A percentile compares a stretch with the other conserved stretches of the same genome.
phyloP scores from a whole-genome alignment of 1,284 basidiomycete species.

The Naganishia albida region DNA sequence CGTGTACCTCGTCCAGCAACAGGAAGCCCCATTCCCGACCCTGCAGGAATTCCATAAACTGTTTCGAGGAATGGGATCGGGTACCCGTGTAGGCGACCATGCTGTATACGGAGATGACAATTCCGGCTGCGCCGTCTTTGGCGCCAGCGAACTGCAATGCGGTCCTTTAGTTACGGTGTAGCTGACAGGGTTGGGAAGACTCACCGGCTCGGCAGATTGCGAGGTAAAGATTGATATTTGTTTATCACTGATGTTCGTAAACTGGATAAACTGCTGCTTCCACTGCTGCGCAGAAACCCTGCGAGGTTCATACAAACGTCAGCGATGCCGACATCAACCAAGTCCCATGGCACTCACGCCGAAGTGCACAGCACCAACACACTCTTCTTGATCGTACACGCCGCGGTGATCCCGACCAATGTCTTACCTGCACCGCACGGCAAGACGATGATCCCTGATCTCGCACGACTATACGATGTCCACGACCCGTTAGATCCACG shows the following conservation, averaged over 20 bases:
- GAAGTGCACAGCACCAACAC: slow-evolving; percentile 97
- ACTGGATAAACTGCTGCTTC: slow-evolving; percentile 94
- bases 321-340: not conserved
- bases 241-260: slow-evolving; percentile 92
- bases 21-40: slow-evolving; percentile 96
- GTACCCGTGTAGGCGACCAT: slow-evolving; percentile 98
- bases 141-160: slow-evolving; percentile 76
- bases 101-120: slow-evolving; percentile 95
- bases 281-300: slow-evolving; percentile 98
- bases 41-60: slow-evolving; percentile 98
- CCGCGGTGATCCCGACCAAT: slow-evolving; percentile 96
- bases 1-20: slow-evolving; percentile 92
- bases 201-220: slow-evolving; percentile 53
- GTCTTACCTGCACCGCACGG: slow-evolving; percentile 99
- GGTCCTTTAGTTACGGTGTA: not conserved
- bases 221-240: slow-evolving; percentile 96
- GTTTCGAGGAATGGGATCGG: slow-evolving; percentile 92
- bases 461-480: slow-evolving; percentile 68
- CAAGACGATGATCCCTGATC: slow-evolving; percentile 96
- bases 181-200: slow-evolving; percentile 34
- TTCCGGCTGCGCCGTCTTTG: slow-evolving; percentile 64
- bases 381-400: slow-evolving; percentile 98
- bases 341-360: slow-evolving; percentile 64
- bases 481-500: not conserved
- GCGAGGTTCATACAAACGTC: slow-evolving; percentile 30